These are phyloP conservation scores for Amphicarpaea edgeworthii DNA, from an alignment of 306 rosid genomes.

Conservation along the genomic window DNA sequence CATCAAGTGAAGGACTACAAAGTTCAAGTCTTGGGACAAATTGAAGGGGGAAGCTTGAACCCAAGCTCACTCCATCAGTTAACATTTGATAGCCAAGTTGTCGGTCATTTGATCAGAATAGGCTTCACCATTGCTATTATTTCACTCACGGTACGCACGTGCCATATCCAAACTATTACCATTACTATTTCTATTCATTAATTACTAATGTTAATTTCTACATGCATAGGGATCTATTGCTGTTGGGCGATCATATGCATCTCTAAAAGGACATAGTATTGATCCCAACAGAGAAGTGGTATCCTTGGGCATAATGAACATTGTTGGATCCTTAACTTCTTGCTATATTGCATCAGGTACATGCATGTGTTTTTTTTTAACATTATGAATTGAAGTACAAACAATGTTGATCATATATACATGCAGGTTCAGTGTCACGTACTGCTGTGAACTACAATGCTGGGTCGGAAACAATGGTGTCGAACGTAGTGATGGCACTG, in stretches of 20 bases:
- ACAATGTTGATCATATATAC: too few species aligned
- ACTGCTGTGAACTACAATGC: constrained; percentile 75
- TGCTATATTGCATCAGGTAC: constrained; percentile 85
- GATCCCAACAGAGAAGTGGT: constrained; percentile 83
- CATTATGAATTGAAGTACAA: too few species aligned
- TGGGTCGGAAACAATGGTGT: constrained; percentile 69
- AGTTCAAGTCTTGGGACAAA: constrained; percentile 66
- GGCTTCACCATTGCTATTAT: constrained; percentile 65
- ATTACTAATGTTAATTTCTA: background rate
- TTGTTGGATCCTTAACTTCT: constrained; percentile 80
- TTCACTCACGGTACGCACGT: constrained; percentile 71
- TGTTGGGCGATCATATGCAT: constrained; percentile 73
- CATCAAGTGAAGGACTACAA: constrained; percentile 48
- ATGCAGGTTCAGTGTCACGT: constrained; percentile 70
- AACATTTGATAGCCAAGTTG: constrained; percentile 47
- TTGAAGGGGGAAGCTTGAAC: constrained; percentile 69
- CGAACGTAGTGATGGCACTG: constrained; percentile 79
- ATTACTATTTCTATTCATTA: background rate
- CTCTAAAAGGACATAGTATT: constrained; percentile 66
- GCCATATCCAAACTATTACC: background rate
- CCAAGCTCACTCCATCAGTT: constrained; percentile 67
- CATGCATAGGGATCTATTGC: constrained; percentile 67
- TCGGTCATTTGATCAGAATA: constrained; percentile 60
- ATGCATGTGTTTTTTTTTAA: too few species aligned
- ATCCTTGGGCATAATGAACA: constrained; percentile 77